Percentiles rank a stretch among this genome's conserved stretches.
Evolutionary conservation across 306 rosid species (phyloP).

Genomic region (Oxytropis ochrocephala): DNA sequence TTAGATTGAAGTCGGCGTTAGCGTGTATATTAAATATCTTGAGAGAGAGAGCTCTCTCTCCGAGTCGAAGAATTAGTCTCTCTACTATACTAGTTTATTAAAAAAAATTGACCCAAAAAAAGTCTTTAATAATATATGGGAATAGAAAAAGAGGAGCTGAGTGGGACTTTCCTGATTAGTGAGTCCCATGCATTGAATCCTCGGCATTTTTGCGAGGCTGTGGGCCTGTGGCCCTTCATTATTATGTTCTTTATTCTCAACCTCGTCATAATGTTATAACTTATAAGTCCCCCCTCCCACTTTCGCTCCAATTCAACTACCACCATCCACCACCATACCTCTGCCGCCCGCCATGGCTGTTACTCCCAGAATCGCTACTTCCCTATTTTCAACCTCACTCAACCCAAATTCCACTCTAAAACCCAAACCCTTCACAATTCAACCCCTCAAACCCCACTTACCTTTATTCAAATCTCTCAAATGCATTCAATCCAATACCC

Average conservation of each 20-base stretch:
- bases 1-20: too few species aligned
- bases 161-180: not conserved
- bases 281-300: not conserved
- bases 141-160: not conserved
- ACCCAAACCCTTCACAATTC: constrained; percentile 15
- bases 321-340: not conserved
- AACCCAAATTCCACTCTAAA: constrained; percentile 20
- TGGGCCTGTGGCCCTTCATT: too few species aligned
- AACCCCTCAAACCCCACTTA: not conserved
- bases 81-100: too few species aligned
- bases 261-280: not conserved
- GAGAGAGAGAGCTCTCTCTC: too few species aligned
- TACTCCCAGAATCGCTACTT: not conserved
- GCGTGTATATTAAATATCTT: too few species aligned
- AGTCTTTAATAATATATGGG: not conserved
- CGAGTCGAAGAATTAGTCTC: too few species aligned
- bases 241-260: not conserved
- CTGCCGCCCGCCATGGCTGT: constrained; percentile 44
- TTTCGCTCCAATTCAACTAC: not conserved
- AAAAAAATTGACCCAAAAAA: too few species aligned
- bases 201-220: not conserved
- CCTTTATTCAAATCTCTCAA: constrained; percentile 34
- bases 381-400: constrained; percentile 20
- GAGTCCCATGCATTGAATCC: not conserved
- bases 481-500: constrained; percentile 25